Conservation (phyloP, 305 asterid genomes). For the Plantago coronopus region DNA sequence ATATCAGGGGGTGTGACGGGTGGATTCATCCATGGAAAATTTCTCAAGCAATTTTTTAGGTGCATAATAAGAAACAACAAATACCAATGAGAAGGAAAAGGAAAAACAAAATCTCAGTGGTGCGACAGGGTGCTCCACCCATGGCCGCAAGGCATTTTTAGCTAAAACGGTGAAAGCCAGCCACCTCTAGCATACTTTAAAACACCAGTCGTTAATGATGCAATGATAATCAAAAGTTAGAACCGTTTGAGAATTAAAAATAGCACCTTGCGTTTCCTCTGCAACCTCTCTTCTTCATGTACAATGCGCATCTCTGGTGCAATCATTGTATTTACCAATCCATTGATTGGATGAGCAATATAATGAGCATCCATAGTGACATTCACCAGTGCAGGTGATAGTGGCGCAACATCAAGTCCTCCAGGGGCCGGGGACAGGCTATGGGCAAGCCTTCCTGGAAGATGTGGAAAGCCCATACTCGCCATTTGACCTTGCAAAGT, state of each 20-base stretch:
- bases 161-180: background rate
- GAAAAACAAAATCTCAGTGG: background rate
- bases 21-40: too few species aligned
- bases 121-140: background rate
- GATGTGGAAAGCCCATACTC: constrained; percentile 51
- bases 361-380: constrained; percentile 42
- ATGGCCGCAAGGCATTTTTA: background rate
- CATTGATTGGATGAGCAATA: constrained; percentile 42
- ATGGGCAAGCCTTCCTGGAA: constrained; percentile 49
- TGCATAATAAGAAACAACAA: too few species aligned
- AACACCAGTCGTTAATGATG: background rate
- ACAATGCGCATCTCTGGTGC: constrained; percentile 49
- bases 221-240: constrained; percentile 2
- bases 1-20: too few species aligned
- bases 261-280: constrained; percentile 80
- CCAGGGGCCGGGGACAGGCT: constrained; percentile 51
- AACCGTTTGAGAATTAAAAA: constrained; percentile 16
- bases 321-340: constrained; percentile 37
- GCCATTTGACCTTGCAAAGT: constrained; percentile 50
- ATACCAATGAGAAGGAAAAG: background rate
- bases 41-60: too few species aligned
- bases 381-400: constrained; percentile 30
- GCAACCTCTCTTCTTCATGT: constrained; percentile 62
- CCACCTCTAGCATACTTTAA: background rate
- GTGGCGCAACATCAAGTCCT: constrained; percentile 46